Percentiles rank a stretch among this genome's conserved stretches.
phyloP scores from a whole-genome alignment of 768 basidiomycete genomes.

The Tricholoma flavovirens region DNA sequence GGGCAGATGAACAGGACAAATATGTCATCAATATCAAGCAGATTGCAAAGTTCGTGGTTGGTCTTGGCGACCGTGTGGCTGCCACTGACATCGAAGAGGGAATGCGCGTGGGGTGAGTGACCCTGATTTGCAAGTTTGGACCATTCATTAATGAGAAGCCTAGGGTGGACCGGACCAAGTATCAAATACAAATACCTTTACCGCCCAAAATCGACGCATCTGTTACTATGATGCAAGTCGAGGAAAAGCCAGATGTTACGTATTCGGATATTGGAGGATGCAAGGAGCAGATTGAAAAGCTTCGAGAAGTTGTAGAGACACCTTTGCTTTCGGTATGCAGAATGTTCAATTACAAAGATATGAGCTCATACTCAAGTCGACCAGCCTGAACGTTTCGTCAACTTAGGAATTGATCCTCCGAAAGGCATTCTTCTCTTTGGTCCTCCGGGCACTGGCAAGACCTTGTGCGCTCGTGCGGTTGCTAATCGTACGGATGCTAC shows the following conservation, averaged over 20 bases:
- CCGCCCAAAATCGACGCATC: conserved; percentile 99
- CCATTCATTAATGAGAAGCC: conserved; percentile 2
- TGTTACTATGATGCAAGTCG: conserved; percentile 99
- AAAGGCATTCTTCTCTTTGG: conserved; percentile 97
- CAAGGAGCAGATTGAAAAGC: conserved; percentile 99
- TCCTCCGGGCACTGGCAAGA: conserved; percentile 97
- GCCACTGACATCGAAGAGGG: conserved; percentile 99
- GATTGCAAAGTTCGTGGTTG: conserved; percentile 99
- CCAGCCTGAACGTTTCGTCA: conserved; percentile 98
- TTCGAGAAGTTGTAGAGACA: conserved; percentile 96
- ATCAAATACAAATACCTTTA: conserved; percentile 97
- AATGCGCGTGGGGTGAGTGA: conserved; percentile 96
- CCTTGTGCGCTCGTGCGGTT: conserved; percentile 95
- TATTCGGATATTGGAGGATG: conserved; percentile 98
- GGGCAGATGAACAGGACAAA: conserved; percentile 98
- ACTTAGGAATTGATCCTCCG: conserved; percentile 97
- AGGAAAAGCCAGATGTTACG: conserved; percentile 97
- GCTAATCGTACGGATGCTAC: conserved; percentile 98
- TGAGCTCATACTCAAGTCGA: conserved; percentile 14
- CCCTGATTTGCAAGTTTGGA: background rate
- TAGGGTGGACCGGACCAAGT: conserved; percentile 93
- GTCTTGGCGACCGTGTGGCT: conserved; percentile 91
- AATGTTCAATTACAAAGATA: background rate
- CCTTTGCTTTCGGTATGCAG: conserved; percentile 82
- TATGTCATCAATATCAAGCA: conserved; percentile 99